These are phyloP conservation scores for Aspergillus asperescens DNA, from an alignment of 495 filamentous ascomycete genomes.

Conservation along the genomic window DNA sequence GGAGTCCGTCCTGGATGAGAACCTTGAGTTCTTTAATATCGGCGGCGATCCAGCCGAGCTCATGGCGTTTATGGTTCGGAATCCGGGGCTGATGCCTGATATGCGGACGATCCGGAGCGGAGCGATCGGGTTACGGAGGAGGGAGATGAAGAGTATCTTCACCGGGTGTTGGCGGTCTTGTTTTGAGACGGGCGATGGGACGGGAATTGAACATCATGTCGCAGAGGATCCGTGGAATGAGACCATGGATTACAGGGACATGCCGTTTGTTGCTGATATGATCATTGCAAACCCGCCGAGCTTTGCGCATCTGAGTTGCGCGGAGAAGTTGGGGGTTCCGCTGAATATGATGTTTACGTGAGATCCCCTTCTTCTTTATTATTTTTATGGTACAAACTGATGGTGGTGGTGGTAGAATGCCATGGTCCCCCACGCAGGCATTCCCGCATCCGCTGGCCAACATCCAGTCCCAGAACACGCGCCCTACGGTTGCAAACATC, in stretches of 20 bases:
- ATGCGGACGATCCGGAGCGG: slow-evolving; percentile 62
- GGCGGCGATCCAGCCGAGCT: slow-evolving; percentile 74
- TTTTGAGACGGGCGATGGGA: slow-evolving; percentile 57
- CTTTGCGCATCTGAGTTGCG: slow-evolving; percentile 76
- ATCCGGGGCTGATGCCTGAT: slow-evolving; percentile 71
- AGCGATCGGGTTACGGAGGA: slow-evolving; percentile 60
- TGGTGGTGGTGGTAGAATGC: slow-evolving; percentile 46
- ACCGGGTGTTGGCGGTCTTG: slow-evolving; percentile 78
- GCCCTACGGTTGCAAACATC: slow-evolving; percentile 59
- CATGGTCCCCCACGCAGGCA: slow-evolving; percentile 48
- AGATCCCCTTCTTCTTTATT: slow-evolving; percentile 15
- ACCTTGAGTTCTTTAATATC: slow-evolving; percentile 73
- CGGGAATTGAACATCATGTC: slow-evolving; percentile 32
- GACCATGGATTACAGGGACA: slow-evolving; percentile 28
- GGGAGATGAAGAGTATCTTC: slow-evolving; percentile 64
- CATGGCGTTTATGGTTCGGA: slow-evolving; percentile 86
- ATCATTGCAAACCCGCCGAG: slow-evolving; percentile 84
- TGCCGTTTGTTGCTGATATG: slow-evolving; percentile 70
- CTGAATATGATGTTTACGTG: slow-evolving; percentile 80
- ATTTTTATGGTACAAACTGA: background rate
- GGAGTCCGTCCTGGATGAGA: slow-evolving; percentile 61
- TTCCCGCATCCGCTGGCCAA: slow-evolving; percentile 54
- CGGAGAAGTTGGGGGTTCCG: slow-evolving; percentile 73
- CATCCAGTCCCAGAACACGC: slow-evolving; percentile 47
- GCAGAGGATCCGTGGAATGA: slow-evolving; percentile 37